These are phyloP conservation scores for Astrocystis sublimbata DNA, from an alignment of 495 filamentous ascomycete species.

Conservation along the genomic window DNA sequence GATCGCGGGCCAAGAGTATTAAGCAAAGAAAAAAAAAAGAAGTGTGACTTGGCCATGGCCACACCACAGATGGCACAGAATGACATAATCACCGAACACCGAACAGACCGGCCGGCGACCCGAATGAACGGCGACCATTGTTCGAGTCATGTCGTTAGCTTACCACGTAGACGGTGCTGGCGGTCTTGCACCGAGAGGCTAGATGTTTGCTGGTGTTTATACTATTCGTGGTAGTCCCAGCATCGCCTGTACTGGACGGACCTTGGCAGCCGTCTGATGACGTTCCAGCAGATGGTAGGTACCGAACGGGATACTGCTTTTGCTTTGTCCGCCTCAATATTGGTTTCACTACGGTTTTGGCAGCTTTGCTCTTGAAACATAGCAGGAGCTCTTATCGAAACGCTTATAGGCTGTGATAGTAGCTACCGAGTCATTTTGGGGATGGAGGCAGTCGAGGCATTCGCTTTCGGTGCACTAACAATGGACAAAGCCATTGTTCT, in stretches of 20 bases:
- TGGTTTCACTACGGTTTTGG: slow-evolving; percentile 11
- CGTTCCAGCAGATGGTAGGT: background rate
- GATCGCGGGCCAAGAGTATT: background rate
- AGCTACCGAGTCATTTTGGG: too few relatives aligned
- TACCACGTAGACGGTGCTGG: background rate
- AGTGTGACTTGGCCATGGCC: background rate
- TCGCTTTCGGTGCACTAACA: too few relatives aligned
- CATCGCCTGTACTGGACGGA: background rate
- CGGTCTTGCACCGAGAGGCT: background rate
- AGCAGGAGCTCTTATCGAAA: background rate
- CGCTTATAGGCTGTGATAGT: background rate
- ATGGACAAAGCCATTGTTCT: too few relatives aligned
- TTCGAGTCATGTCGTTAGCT: background rate
- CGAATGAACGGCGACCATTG: too few relatives aligned
- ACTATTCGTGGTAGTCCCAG: background rate
- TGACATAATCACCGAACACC: too few relatives aligned
- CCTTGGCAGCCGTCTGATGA: background rate
- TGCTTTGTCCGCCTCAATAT: background rate
- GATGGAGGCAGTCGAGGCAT: too few relatives aligned
- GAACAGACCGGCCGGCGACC: too few relatives aligned
- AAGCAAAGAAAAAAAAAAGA: background rate
- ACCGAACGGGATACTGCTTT: too few relatives aligned
- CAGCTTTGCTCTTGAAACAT: background rate
- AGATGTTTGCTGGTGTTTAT: background rate
- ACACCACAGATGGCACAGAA: too few relatives aligned